These are phyloP conservation scores for Cladophialophora yegresii DNA, from an alignment of 2,329 filamentous ascomycete species.

Conservation along the genomic window DNA sequence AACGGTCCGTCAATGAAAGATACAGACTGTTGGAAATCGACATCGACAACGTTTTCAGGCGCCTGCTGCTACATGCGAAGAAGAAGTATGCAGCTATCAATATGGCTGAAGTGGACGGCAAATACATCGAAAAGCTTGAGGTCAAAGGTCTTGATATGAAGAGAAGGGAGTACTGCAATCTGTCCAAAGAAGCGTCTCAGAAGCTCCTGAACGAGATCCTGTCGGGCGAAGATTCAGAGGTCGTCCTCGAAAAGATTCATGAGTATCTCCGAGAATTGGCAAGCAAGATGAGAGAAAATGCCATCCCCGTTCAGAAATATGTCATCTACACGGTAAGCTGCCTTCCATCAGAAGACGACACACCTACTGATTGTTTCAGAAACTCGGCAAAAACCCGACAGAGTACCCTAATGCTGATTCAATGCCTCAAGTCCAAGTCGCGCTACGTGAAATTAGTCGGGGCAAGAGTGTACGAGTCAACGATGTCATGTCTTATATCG, in stretches of 20 bases:
- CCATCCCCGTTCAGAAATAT: conserved; percentile 79
- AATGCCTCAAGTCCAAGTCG: conserved; percentile 97
- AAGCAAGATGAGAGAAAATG: conserved; percentile 78
- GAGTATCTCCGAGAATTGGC: conserved; percentile 87
- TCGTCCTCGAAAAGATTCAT: conserved; percentile 85
- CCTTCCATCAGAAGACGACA: not conserved
- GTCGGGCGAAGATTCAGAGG: conserved; percentile 87
- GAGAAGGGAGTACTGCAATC: conserved; percentile 89
- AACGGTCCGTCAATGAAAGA: conserved; percentile 87
- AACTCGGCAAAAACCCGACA: conserved; percentile 88
- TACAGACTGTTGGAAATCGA: conserved; percentile 95
- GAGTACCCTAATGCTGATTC: conserved; percentile 92
- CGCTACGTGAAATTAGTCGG: conserved; percentile 79
- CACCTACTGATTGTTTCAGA: conserved; percentile 47
- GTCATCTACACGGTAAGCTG: conserved; percentile 80
- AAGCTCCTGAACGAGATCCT: conserved; percentile 91
- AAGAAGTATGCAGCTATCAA: conserved; percentile 99
- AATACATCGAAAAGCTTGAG: conserved; percentile 91
- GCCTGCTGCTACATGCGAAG: conserved; percentile 91
- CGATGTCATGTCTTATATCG: conserved; percentile 94
- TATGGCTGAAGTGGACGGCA: conserved; percentile 83
- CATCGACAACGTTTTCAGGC: conserved; percentile 94
- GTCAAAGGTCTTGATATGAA: conserved; percentile 99
- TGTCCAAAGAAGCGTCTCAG: conserved; percentile 93
- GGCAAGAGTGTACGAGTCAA: conserved; percentile 89